Base-by-base conservation (phyloP, 2,329 filamentous ascomycete genomes). In the Hymenoscyphus repandus region DNA sequence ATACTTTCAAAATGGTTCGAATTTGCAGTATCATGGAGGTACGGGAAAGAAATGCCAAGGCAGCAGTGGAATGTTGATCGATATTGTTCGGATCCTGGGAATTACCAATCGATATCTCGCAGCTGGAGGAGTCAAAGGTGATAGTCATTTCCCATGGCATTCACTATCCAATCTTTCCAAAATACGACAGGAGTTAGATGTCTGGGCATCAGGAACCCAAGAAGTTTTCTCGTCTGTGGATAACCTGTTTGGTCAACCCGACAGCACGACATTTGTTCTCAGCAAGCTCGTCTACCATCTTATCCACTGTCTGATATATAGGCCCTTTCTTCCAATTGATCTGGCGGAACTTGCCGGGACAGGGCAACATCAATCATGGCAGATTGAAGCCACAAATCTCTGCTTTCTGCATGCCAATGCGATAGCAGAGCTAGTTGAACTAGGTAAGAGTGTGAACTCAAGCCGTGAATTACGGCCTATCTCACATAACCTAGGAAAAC, bases 141-240 rank as follows among this genome's bases (percentile, higher is more conserved):
- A 95, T 64, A 90, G 88, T 0, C 89, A 95, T 66, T 95, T 95
- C 58, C 90, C 90, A 9, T 95, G 90, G 90, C 89, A 95, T 65
- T 83, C 88, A 1, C 76, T 91, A 17, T 95, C 90, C 5, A 91
- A 86, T 54, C 74, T 95, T 1, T 93, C 89, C 47, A 90, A 90
- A 64, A 93, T 95, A 57, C 80, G 88, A 30, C 86, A 91, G 57
- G 88, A 93, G 62, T 74, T 95, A 20, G 88, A 95, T 63, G 79
- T 88, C 31, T 95, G 90, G 90, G 87, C 88, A 1, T 83, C 87
- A 0, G 88, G 87, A 10, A 90, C 88, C 1, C 84, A 88, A 55
- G 86, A 90, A 54, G 79, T 87, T 7, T 93, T 93, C 61, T 83
- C 85, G 0, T 88, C 85, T 13, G 77, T 91, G 9, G 83, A 89